Evolutionary conservation across 352 stramenopile genomes (phyloP).

Genomic region (Phytophthora pini): DNA sequence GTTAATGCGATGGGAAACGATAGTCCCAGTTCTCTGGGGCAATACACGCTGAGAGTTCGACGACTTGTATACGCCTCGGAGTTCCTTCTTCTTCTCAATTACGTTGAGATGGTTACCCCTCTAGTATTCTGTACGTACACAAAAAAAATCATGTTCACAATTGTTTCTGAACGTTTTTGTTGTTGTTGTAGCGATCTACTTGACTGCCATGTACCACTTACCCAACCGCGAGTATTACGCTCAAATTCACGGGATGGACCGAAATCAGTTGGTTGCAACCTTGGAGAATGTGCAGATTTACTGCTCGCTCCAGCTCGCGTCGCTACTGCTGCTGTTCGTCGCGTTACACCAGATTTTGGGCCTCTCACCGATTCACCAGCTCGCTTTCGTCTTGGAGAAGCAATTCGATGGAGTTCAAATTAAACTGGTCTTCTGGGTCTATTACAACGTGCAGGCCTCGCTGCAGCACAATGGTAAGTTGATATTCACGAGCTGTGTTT

Average conservation of each 20-base stretch:
- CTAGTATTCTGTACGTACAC: neutral
- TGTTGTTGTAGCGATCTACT: neutral
- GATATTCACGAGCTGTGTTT: neutral
- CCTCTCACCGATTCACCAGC: neutral
- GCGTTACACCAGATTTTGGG: neutral
- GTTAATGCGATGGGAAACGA: neutral
- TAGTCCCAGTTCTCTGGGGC: neutral
- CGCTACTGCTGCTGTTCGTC: neutral
- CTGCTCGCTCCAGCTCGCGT: neutral
- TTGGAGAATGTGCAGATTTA: neutral
- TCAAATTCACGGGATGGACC: neutral
- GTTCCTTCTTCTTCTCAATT: constrained; percentile 40
- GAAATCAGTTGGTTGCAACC: neutral
- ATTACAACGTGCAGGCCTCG: neutral
- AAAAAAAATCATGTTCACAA: neutral
- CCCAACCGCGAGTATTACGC: neutral
- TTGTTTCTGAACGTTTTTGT: neutral
- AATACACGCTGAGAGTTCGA: neutral
- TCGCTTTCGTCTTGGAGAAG: neutral
- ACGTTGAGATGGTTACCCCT: constrained; percentile 31
- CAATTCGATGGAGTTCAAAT: neutral
- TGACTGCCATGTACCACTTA: neutral
- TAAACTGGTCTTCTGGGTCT: neutral
- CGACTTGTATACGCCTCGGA: constrained; percentile 34
- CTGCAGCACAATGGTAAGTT: neutral